Percentiles rank a stretch among this genome's conserved stretches.
Conservation (phyloP, 176 grass and related monocot genomes). For the Ensete glaucum region DNA sequence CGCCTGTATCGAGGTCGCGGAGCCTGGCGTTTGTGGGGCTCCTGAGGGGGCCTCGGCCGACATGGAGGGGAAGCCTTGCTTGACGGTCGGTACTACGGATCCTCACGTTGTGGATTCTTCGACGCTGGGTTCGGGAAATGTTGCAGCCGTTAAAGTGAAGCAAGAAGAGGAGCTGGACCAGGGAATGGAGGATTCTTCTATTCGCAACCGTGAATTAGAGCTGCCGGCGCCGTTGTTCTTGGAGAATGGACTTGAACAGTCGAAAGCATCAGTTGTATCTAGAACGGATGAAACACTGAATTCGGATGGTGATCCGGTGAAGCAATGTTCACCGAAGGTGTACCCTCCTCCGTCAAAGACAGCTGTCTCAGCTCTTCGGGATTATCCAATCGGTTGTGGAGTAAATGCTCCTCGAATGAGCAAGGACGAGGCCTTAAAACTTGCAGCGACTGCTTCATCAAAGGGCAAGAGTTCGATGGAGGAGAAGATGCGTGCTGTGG, state of each 20-base stretch:
- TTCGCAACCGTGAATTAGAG: not conserved
- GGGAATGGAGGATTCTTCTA: not conserved
- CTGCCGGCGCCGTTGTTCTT: not conserved
- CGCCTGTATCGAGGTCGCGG: not conserved
- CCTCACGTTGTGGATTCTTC: not conserved
- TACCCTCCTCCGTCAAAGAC: constrained; percentile 43
- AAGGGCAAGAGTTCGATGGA: not conserved
- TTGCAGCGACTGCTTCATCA: constrained; percentile 7
- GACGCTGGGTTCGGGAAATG: not conserved
- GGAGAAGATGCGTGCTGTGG: not conserved
- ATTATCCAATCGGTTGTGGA: constrained; percentile 44
- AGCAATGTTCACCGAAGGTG: constrained; percentile 7
- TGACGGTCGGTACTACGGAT: not conserved
- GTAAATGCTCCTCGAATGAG: not conserved
- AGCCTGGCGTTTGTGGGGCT: not conserved
- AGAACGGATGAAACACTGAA: not conserved
- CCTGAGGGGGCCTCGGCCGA: not conserved
- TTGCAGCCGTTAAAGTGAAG: not conserved
- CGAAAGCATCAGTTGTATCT: not conserved
- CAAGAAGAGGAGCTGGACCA: not conserved
- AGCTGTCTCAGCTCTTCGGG: constrained; percentile 29
- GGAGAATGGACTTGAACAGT: not conserved
- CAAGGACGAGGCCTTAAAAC: not conserved
- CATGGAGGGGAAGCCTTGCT: not conserved
- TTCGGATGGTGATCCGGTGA: not conserved